phyloP scores from a whole-genome alignment of 2,329 filamentous ascomycete genomes.

The Juglanconis juglandina region DNA sequence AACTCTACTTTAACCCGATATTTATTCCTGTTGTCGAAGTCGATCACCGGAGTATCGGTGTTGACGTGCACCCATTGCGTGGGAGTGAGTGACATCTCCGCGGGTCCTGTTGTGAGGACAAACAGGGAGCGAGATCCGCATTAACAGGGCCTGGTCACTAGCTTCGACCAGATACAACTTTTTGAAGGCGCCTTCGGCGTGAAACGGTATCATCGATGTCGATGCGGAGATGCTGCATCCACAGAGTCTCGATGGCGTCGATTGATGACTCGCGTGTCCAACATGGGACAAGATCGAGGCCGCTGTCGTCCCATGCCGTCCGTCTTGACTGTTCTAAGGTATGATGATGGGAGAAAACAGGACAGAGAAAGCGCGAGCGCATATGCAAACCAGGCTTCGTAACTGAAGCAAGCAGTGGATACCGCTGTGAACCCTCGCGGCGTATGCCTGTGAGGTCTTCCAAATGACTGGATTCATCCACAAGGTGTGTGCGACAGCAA shows the following conservation, averaged over 20 bases:
- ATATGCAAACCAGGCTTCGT: no score
- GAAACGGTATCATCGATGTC: constrained; percentile 18
- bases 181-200: constrained; percentile 27
- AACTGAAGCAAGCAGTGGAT: no score
- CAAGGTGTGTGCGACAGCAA: no score
- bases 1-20: constrained; percentile 38
- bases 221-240: constrained; percentile 24
- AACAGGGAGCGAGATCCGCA: constrained; percentile 28
- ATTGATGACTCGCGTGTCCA: constrained; percentile 27
- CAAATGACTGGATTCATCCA: no score
- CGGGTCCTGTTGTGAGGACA: constrained; percentile 25
- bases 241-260: constrained; percentile 22
- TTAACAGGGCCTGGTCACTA: constrained; percentile 15
- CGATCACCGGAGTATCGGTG: constrained; percentile 33
- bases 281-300: constrained; percentile 21
- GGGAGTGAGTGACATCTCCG: constrained; percentile 34
- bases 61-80: constrained; percentile 25
- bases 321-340: constrained; percentile 12
- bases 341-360: no score
- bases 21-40: constrained; percentile 28
- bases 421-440: no score
- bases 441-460: no score
- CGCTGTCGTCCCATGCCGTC: constrained; percentile 22
- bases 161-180: constrained; percentile 28
- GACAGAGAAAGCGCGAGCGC: no score